Conservation (phyloP, 768 basidiomycete species). For the Mrakia frigida region DNA sequence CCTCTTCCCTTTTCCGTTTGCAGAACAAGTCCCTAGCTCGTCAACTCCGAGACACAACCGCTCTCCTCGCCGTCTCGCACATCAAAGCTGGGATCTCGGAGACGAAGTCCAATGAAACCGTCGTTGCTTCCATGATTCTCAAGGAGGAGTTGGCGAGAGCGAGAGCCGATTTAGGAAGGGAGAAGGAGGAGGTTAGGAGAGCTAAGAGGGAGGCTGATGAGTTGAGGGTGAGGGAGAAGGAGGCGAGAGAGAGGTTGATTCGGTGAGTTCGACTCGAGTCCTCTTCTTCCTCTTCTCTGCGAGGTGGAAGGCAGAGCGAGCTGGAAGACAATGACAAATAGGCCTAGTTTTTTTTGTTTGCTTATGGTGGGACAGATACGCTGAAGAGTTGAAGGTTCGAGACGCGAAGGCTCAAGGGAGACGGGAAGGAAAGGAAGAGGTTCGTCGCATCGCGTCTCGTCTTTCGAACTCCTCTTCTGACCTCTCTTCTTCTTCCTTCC, state of each 20-base stretch:
- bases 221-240: neutral
- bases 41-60: slow-evolving; percentile 7
- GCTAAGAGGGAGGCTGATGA: slow-evolving; percentile 9
- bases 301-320: too few species aligned
- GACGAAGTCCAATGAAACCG: neutral
- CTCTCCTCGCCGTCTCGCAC: slow-evolving; percentile 12
- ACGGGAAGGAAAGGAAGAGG: slow-evolving; percentile 16
- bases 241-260: slow-evolving; percentile 6
- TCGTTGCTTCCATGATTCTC: neutral
- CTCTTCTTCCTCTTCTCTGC: neutral
- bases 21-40: slow-evolving; percentile 14
- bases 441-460: neutral
- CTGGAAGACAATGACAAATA: neutral
- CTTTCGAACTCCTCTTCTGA: neutral
- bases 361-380: neutral
- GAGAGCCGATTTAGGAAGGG: neutral
- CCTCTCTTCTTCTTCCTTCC: neutral
- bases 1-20: neutral
- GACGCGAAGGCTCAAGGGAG: slow-evolving; percentile 17
- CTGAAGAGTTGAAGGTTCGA: slow-evolving; percentile 12
- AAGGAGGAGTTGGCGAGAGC: slow-evolving; percentile 5
- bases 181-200: slow-evolving; percentile 6
- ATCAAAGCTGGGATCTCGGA: neutral
- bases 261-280: neutral
- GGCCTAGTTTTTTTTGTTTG: neutral